phyloP scores from a whole-genome alignment of 1,284 basidiomycete genomes.

The Rhizoctonia solani region DNA sequence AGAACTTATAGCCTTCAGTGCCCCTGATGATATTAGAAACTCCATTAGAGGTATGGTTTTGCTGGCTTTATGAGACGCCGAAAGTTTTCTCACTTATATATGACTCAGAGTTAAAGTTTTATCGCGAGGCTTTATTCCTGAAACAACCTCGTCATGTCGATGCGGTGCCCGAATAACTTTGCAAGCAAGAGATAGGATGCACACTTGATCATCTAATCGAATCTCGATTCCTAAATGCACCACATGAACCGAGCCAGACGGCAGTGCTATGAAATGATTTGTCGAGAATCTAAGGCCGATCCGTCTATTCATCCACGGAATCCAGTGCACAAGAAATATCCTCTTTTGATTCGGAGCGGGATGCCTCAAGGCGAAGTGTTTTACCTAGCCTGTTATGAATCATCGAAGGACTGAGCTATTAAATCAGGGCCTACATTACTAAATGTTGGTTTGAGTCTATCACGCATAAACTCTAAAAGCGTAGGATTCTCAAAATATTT shows the following conservation, averaged over 20 bases:
- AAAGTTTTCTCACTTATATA: neutral
- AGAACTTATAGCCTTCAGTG: neutral
- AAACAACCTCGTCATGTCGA: neutral
- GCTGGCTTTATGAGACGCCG: neutral
- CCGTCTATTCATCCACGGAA: conserved; percentile 10
- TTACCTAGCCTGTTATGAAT: neutral
- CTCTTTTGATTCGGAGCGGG: conserved; percentile 70
- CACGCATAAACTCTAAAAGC: conserved; percentile 57
- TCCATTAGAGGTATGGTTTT: conserved; percentile 16
- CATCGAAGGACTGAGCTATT: conserved; percentile 50
- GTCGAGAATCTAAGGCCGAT: neutral
- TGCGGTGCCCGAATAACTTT: neutral
- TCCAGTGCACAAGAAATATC: conserved; percentile 65
- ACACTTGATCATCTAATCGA: neutral
- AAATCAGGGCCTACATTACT: conserved; percentile 57
- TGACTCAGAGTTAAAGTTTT: conserved; percentile 37
- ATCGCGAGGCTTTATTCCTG: conserved; percentile 23
- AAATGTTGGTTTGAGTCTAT: conserved; percentile 61
- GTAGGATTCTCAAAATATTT: conserved; percentile 74
- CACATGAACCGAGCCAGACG: neutral
- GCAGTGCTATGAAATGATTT: too few relatives aligned
- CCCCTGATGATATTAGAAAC: conserved; percentile 19
- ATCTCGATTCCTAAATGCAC: neutral
- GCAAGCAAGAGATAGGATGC: neutral
- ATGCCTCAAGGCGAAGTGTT: conserved; percentile 43